These are phyloP conservation scores for Colletotrichum orchidophilum DNA, from an alignment of 2,329 filamentous ascomycete species.

Conservation along the genomic window DNA sequence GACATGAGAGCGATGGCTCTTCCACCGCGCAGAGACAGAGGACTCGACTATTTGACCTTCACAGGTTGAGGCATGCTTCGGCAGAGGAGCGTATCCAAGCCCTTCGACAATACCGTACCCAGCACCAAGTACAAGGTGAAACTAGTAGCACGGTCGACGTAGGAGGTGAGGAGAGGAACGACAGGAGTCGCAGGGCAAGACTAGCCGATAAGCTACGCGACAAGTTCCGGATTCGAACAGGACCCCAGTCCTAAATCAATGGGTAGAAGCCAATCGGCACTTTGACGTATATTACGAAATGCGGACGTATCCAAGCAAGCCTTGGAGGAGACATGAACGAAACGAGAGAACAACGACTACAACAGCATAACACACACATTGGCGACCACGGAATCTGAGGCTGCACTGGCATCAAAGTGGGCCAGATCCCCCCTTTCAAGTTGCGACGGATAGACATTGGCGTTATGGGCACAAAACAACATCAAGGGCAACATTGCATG, in stretches of 20 bases:
- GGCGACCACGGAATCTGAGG: neutral
- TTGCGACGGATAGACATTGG: conserved; percentile 11
- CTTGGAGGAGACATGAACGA: neutral
- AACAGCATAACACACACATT: neutral
- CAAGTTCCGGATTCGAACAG: conserved; percentile 62
- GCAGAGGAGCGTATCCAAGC: conserved; percentile 70
- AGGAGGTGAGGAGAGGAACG: conserved; percentile 44
- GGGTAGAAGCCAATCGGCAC: neutral
- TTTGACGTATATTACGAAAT: neutral
- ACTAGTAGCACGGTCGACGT: conserved; percentile 35
- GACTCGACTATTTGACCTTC: conserved; percentile 65
- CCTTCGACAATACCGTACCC: conserved; percentile 59
- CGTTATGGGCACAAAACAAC: conserved; percentile 15
- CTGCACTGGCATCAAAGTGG: neutral
- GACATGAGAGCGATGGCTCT: conserved; percentile 44
- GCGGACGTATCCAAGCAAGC: neutral
- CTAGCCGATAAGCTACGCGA: conserved; percentile 62
- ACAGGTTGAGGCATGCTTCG: conserved; percentile 66
- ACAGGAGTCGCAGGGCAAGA: conserved; percentile 50
- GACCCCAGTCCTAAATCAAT: conserved; percentile 45
- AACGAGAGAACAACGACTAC: neutral
- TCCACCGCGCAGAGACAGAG: conserved; percentile 52
- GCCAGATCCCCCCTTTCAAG: conserved; percentile 5
- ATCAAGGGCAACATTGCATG: conserved; percentile 31
- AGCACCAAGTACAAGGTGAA: conserved; percentile 42